Base-by-base conservation (phyloP, 768 basidiomycete species). In the Boletus sensibilis region DNA sequence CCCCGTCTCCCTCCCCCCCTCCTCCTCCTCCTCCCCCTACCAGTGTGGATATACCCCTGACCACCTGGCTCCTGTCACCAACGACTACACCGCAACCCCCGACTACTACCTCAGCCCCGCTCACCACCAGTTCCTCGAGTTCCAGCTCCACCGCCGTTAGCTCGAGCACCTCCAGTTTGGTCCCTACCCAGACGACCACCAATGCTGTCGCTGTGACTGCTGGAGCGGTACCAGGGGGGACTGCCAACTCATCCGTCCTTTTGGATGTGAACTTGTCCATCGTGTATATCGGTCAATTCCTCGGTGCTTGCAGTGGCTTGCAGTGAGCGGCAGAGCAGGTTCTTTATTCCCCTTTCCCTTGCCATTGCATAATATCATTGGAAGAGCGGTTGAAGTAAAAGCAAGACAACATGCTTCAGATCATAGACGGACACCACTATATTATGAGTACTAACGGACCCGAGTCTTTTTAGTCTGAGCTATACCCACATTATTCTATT, bases 401-500 rank as follows among this genome's bases (percentile, higher is more conserved):
- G 63, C 61, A 61, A 61, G 59, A 47, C 34, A 27, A 39, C 27
- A 29, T 58, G 49, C 52, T 59, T 59, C 53, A 57, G 45, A 51
- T 48, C 52, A 54, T 71, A 52, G 62, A 61, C 48, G 60, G 57
- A 64, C 64, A 50, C 37, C 42, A 54, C n/a, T 41, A 55, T 52
- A 44, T 56, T 54, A 56, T 47, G 42, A 50, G 35, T 40, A 50
- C 56, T 59, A 52, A 69, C 52, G 67, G 69, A 67, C 58, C 41
- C 20, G 18, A 50, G 35, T 53, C 35, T 60, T 57, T 58, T 46
- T 55, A 56, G 57, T 59, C 43, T 47, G 57, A 59, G 42, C 40
- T 60, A 69, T 69, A 71, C 69, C 69, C 71, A 53, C 50, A 48
- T 51, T 55, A 67, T 67, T 53, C 50, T 62, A 57, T 59, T 59